Evolutionary conservation across 2,329 filamentous ascomycete species (phyloP), one percentile per base, ranked within the genome.

Genomic region (Penicillium janthinellum): DNA sequence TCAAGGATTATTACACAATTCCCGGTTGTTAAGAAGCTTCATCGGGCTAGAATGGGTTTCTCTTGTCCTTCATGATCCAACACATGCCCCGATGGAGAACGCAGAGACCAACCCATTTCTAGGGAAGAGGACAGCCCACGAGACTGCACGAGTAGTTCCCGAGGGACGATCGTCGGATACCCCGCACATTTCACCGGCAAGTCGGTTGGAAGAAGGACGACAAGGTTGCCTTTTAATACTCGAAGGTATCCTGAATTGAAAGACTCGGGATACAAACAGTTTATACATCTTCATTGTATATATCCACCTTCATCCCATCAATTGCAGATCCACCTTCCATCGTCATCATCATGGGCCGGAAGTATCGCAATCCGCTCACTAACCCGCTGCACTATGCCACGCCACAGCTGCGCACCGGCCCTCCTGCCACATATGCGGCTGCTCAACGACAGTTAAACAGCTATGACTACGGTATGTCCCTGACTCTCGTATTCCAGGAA

Each of bases 381-480:
- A 58, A 65, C 22, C 64, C 64, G 2, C 34, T 57, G 17, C 59
- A 64, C 14, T 65, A 65, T 56, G 62, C 61, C 28, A 64, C 61
- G 15, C 57, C 63, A 4, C 57, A 65, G 14, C 28, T 57, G 2
- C 48, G 6, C 5, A 35, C 42, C 42, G 63, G 63, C 11, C 57
- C 63, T 14, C 63, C 63, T 2, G 55, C 42, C 5, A 64, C 63
- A 5, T 58, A 56, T 28, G 51, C 63, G 1, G 20, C 48, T 0
- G 64, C 64, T 5, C 55, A 59, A 15, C 57, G 64, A n/a, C 37
- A 17, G n/a, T 54, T 64, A 17, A 31, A 45, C 6, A 54, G 54
- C 20, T 65, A 65, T 57, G 64, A 65, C 35, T 65, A 65, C n/a
- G 64, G 64, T 64, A 54, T 39, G 54, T 38, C 20, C 5, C 12